Conservation (phyloP, 345 rosid genomes). For the Boechera divaricarpa region DNA sequence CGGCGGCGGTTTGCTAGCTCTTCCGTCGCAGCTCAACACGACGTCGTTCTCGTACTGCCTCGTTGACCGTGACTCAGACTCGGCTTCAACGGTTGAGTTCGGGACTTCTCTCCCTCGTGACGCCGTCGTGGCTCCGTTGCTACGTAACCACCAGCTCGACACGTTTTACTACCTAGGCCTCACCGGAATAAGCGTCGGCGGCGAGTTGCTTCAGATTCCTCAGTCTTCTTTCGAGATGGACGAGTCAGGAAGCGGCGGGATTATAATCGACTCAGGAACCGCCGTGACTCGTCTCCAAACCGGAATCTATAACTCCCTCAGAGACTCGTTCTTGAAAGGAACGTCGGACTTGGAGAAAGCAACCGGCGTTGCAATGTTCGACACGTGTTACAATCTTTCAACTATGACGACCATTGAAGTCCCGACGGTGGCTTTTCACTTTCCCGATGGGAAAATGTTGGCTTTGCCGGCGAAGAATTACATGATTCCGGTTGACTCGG, state of each 20-base stretch:
- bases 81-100: conserved; percentile 77
- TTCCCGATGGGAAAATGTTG: conserved; percentile 55
- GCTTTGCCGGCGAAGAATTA: conserved; percentile 84
- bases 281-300: conserved; percentile 79
- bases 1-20: conserved; percentile 81
- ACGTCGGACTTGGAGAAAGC: conserved; percentile 51
- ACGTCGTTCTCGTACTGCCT: conserved; percentile 79
- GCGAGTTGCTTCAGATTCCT: conserved; percentile 56
- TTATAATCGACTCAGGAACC: conserved; percentile 90
- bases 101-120: conserved; percentile 47
- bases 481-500: conserved; percentile 83
- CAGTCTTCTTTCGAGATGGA: conserved; percentile 64
- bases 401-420: conserved; percentile 65
- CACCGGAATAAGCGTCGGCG: conserved; percentile 80
- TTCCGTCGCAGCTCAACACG: conserved; percentile 77
- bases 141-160: conserved; percentile 70
- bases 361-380: conserved; percentile 66
- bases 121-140: conserved; percentile 68
- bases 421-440: conserved; percentile 76
- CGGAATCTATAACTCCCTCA: conserved; percentile 56
- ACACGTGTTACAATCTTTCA: conserved; percentile 85
- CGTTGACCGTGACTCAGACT: conserved; percentile 89
- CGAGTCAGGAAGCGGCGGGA: conserved; percentile 76
- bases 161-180: conserved; percentile 76
- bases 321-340: conserved; percentile 66